Percentiles rank a stretch among this genome's conserved stretches.
Conservation (phyloP, 2,329 filamentous ascomycete genomes). For the Rhynchosporium graminicola region DNA sequence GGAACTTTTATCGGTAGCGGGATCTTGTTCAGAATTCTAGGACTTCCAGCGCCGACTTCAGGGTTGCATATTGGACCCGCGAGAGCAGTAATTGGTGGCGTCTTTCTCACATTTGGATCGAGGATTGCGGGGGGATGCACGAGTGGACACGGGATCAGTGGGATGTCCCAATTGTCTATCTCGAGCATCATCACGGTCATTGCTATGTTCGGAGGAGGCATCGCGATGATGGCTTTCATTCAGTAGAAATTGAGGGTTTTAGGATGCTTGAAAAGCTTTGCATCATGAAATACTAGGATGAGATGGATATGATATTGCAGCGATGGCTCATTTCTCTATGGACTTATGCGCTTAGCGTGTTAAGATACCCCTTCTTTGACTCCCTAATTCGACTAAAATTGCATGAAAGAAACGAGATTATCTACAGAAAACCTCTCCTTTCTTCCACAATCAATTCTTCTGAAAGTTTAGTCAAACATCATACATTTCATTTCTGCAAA, state of each 20-base stretch:
- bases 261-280: background rate
- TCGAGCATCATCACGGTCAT: constrained; percentile 64
- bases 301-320: background rate
- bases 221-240: constrained; percentile 29
- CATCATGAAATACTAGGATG: background rate
- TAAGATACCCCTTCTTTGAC: background rate
- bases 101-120: constrained; percentile 59
- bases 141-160: constrained; percentile 69
- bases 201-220: constrained; percentile 57
- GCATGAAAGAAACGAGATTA: background rate
- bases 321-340: background rate
- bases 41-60: constrained; percentile 27
- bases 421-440: too few relatives aligned
- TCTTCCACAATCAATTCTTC: too few relatives aligned
- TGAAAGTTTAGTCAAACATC: too few relatives aligned
- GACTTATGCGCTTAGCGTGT: background rate
- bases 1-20: constrained; percentile 53
- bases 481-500: too few relatives aligned
- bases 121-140: constrained; percentile 67
- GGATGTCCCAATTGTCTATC: constrained; percentile 61
- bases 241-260: background rate
- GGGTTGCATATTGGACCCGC: constrained; percentile 40
- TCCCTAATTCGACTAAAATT: background rate
- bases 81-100: constrained; percentile 54
- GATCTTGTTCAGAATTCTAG: constrained; percentile 19